Base-by-base conservation (phyloP, 192 early-diverging fungal species). In the Entomortierella beljakovae region DNA sequence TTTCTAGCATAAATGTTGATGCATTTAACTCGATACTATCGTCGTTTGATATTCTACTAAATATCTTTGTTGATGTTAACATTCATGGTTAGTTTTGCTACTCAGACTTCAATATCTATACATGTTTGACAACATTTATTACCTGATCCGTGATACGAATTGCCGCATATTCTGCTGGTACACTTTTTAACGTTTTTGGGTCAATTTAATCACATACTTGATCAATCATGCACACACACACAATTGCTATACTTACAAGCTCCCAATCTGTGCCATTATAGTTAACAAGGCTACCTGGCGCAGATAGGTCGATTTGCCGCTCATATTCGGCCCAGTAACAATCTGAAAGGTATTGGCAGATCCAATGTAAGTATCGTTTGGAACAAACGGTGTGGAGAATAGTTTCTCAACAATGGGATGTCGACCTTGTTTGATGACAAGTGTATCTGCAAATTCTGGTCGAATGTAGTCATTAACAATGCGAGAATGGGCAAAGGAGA, bases 281-380 rank as follows among this genome's bases (percentile, higher is more conserved):
- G 65, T 83, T 26, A 95, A 68, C 7, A 96, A 84, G 1, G 92
- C 92, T 32, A 94, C 89, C 71, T 95, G 94, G 1, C 90, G 86
- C 37, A 98, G 60, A 75, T 94, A 97, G 7, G 95, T 95, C 15
- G 91, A 90, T 73, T 97, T 96, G 25, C 95, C 95, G 35, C 92
- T 91, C 96, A 95, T 97, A 70, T 98, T 98, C 8, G 95, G 93
- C 0, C 96, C 96, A 13, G 93, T 95, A 7, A 97, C 89, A 16
- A 96, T 80, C 33, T 93, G 95, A 64, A 97, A 87, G 20, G 85
- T 89, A 0, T 81, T 73, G 5, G 68, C 82, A 6, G 72, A 70
- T 18, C 77, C 70, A 7, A 91, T 90, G 59, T 81, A 88, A 9
- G 87, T 80, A 61, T 93, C 92, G 64, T 98, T 98, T 9, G 92